Conservation (phyloP, 441 rosid species). For the Omphalea diandra region DNA sequence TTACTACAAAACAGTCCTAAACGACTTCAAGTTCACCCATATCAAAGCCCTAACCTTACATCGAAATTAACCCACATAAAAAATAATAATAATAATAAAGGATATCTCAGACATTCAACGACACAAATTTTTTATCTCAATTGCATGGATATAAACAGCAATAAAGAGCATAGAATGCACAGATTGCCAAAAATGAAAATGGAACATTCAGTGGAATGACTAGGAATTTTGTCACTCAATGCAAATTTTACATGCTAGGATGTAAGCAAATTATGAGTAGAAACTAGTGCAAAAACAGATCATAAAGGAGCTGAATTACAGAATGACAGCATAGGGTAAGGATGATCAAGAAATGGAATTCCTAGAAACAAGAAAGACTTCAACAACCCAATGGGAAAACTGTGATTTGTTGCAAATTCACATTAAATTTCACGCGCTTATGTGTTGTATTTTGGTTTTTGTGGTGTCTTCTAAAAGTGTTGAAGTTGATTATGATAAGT, state of each 20-base stretch:
- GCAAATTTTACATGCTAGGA: neutral
- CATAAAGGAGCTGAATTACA: neutral
- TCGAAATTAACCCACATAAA: neutral
- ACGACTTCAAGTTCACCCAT: neutral
- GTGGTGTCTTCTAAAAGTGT: too few species aligned
- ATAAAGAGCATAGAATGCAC: neutral
- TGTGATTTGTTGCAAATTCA: neutral
- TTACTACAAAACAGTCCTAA: neutral
- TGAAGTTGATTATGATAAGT: too few species aligned
- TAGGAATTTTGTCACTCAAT: too few species aligned
- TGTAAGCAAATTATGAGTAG: neutral
- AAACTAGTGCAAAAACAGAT: neutral
- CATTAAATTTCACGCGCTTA: neutral
- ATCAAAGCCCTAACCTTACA: neutral
- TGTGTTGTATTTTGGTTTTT: too few species aligned
- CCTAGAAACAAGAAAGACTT: neutral
- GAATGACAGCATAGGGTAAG: neutral
- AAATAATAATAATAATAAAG: neutral
- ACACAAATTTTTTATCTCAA: neutral
- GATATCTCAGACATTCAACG: neutral
- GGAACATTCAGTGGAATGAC: neutral
- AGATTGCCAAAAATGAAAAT: neutral
- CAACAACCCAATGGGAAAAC: neutral
- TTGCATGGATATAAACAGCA: neutral
- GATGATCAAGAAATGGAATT: neutral